Evolutionary conservation across 139 green algal genomes (phyloP).

Genomic region (Penium margaritaceum): DNA sequence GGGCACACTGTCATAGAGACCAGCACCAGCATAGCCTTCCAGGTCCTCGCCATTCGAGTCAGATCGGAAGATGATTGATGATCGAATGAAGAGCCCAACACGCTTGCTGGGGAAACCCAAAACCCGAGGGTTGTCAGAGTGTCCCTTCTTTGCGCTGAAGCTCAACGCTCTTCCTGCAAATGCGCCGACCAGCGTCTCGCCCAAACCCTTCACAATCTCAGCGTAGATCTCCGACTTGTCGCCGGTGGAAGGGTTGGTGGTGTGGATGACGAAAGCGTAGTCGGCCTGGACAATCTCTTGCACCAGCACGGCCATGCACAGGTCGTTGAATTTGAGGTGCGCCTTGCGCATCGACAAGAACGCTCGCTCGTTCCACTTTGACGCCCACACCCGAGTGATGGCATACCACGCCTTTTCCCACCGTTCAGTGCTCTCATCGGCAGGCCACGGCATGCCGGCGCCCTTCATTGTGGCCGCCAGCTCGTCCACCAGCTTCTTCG

Average conservation of each 20-base stretch:
- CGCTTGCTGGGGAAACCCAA: conserved; percentile 56
- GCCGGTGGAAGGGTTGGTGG: conserved; percentile 76
- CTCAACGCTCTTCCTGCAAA: conserved; percentile 77
- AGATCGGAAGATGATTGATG: conserved; percentile 68
- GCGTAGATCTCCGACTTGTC: conserved; percentile 80
- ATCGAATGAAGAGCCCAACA: conserved; percentile 36
- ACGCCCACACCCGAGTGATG: conserved; percentile 76
- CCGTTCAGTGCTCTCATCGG: conserved; percentile 55
- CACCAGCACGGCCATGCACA: conserved; percentile 95
- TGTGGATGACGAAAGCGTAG: conserved; percentile 99
- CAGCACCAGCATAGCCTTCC: conserved; percentile 73
- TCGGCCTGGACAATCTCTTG: conserved; percentile 64
- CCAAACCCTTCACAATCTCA: conserved; percentile 89
- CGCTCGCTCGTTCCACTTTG: conserved; percentile 94
- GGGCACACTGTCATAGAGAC: conserved; percentile 81
- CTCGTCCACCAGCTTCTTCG: conserved; percentile 55
- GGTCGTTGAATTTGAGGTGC: conserved; percentile 56
- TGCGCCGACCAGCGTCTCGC: conserved; percentile 88
- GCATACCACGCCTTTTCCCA: conserved; percentile 56
- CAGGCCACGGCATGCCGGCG: conserved; percentile 68
- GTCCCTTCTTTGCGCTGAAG: conserved; percentile 49
- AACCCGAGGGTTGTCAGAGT: conserved; percentile 7
- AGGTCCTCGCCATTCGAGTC: conserved; percentile 92
- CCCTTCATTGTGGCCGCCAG: conserved; percentile 62
- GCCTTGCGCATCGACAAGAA: conserved; percentile 69